Percentiles rank a stretch among this genome's conserved stretches.
Conservation (phyloP, 139 green algal species). For the Micractinium conductrix region DNA sequence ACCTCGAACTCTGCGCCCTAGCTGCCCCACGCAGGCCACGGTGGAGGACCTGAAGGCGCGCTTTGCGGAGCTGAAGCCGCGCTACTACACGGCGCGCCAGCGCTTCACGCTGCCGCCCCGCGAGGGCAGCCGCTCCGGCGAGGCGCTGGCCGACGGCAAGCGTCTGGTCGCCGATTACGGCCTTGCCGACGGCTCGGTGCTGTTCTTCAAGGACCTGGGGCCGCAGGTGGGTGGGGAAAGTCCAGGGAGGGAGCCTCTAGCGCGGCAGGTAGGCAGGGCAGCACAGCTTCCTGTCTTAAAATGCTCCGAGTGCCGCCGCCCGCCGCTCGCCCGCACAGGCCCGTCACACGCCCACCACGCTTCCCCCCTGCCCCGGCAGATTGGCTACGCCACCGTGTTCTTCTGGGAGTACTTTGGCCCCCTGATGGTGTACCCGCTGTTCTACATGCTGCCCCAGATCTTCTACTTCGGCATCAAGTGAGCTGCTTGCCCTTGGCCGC, state of each 20-base stretch:
- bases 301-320: not conserved
- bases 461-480: constrained; percentile 72
- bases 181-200: constrained; percentile 57
- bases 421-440: constrained; percentile 91
- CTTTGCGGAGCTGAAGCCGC: constrained; percentile 61
- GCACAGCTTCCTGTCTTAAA: no score
- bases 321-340: not conserved
- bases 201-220: constrained; percentile 97
- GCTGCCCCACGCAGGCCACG: constrained; percentile 60
- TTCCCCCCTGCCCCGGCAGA: constrained; percentile 53
- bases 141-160: constrained; percentile 65
- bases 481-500: no score
- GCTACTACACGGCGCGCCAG: constrained; percentile 77
- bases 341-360: not conserved
- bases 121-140: constrained; percentile 65
- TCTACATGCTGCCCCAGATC: constrained; percentile 86
- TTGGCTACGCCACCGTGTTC: constrained; percentile 96
- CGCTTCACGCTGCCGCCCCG: constrained; percentile 76
- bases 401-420: constrained; percentile 99
- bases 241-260: no score
- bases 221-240: constrained; percentile 75
- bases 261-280: no score
- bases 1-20: not conserved
- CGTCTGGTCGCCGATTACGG: constrained; percentile 75
- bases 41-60: constrained; percentile 83